Evolutionary conservation across 1,284 basidiomycete genomes (phyloP).

Genomic region (Agaricales sp.): DNA sequence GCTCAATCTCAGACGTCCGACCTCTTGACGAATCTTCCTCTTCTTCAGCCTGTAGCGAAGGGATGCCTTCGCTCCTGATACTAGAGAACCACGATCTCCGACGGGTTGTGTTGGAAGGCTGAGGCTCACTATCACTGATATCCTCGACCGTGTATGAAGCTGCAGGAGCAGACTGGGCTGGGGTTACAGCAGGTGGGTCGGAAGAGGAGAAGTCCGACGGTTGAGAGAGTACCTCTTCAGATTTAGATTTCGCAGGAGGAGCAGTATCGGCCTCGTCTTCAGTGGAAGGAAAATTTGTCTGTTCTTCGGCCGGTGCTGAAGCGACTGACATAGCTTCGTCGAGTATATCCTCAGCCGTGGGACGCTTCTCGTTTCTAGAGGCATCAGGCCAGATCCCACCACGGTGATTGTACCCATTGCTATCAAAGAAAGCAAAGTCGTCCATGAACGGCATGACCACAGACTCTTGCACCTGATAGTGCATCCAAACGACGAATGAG

Average conservation of each 20-base stretch:
- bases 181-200: too few relatives aligned
- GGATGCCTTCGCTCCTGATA: conserved; percentile 21
- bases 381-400: conserved; percentile 91
- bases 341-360: background rate
- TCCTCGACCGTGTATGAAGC: too few relatives aligned
- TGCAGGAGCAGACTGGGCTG: too few relatives aligned
- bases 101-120: conserved; percentile 9
- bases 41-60: conserved; percentile 10
- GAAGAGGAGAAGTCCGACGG: too few relatives aligned
- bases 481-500: conserved; percentile 9
- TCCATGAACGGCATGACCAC: conserved; percentile 97
- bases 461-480: conserved; percentile 89
- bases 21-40: conserved; percentile 18
- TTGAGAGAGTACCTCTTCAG: too few relatives aligned
- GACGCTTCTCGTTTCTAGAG: conserved; percentile 28
- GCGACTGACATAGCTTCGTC: conserved; percentile 1
- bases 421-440: conserved; percentile 94
- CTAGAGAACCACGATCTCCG: conserved; percentile 20
- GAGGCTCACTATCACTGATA: too few relatives aligned
- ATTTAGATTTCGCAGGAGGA: too few relatives aligned
- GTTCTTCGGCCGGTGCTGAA: conserved; percentile 1
- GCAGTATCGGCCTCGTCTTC: too few relatives aligned
- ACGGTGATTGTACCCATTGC: conserved; percentile 48
- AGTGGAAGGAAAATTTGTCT: too few relatives aligned
- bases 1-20: conserved; percentile 21